phyloP scores from a whole-genome alignment of 306 rosid genomes.

The Chamaecrista fasciculata region DNA sequence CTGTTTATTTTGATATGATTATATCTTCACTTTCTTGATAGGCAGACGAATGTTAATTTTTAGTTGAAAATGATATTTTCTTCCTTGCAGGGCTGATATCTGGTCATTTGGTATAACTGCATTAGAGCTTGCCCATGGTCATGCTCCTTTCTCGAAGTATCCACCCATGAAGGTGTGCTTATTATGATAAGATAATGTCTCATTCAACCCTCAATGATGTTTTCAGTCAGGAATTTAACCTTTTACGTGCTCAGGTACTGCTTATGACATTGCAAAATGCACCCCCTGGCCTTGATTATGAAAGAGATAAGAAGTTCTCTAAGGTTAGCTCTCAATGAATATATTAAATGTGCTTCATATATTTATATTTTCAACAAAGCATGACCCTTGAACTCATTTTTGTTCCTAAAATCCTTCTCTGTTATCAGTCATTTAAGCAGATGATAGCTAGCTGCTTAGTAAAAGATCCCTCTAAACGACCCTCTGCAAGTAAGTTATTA shows the following conservation, averaged over 20 bases:
- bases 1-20: constrained; percentile 14
- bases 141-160: constrained; percentile 93
- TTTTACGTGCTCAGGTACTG: constrained; percentile 61
- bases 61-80: constrained; percentile 17
- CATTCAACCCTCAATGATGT: constrained; percentile 23
- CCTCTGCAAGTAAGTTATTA: constrained; percentile 73
- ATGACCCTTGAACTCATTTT: constrained; percentile 1
- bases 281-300: constrained; percentile 92
- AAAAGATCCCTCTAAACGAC: constrained; percentile 88
- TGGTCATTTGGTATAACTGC: constrained; percentile 99
- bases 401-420: constrained; percentile 17
- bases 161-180: constrained; percentile 92
- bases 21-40: background rate
- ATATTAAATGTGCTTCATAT: background rate
- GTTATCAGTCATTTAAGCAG: constrained; percentile 75
- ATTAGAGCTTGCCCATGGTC: constrained; percentile 96
- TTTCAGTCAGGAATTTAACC: constrained; percentile 10
- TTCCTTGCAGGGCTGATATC: constrained; percentile 76
- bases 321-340: constrained; percentile 44
- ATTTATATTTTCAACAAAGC: background rate
- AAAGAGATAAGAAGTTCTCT: constrained; percentile 76
- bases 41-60: constrained; percentile 14
- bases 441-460: constrained; percentile 94
- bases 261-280: constrained; percentile 97
- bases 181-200: constrained; percentile 3